Base-by-base conservation (phyloP, 192 early-diverging fungal genomes). In the Backusella circina region DNA sequence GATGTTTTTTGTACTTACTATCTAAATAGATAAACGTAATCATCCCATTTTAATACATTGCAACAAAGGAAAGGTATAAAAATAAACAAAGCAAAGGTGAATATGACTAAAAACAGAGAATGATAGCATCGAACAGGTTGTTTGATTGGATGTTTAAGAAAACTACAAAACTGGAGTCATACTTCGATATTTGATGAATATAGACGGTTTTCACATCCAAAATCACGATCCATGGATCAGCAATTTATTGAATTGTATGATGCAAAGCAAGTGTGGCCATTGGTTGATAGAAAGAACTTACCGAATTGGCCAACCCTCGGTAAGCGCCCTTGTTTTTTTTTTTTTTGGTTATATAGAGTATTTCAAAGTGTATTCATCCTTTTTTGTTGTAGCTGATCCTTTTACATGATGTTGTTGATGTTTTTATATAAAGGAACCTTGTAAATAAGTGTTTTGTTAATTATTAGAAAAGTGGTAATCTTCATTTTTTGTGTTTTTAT, bases 171-270 rank as follows among this genome's bases (percentile, higher is more conserved):
- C 67, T 99, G 98, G 98, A 91, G 92, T 1, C 89, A 95, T 71
- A 96, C 97, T 0, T 93, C 93, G n/a, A 98, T 97, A 33, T 99
- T 98, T 90, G 96, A 97, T 77, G 98, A 99, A 79, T 99, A 99
- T 80, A 88, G 96, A 41, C 82, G 95, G 21, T 99, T 96, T 74
- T 93, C 97, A 30, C 89, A 90, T 61, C 93, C 94, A 7, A 95
- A 95, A 74, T 91, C 92, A 0, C 79, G 94, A 16, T 90, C 92
- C 2, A 93, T 94, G 91, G 94, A 95, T 68, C 93, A 94, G 75
- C 94, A 94, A 73, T 95, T 93, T 74, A 95, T 95, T 54, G 93
- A 95, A 70, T 83, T 95, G 44, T 95, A 91, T 79, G 92, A 95
- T 67, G 77, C 89, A 10, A 78, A 85, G 18, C 89, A 91, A 23